Evolutionary conservation across 805 yeast genomes (phyloP), one percentile per base, ranked within the genome.

Genomic region (Tetrapisispora arboricola): DNA sequence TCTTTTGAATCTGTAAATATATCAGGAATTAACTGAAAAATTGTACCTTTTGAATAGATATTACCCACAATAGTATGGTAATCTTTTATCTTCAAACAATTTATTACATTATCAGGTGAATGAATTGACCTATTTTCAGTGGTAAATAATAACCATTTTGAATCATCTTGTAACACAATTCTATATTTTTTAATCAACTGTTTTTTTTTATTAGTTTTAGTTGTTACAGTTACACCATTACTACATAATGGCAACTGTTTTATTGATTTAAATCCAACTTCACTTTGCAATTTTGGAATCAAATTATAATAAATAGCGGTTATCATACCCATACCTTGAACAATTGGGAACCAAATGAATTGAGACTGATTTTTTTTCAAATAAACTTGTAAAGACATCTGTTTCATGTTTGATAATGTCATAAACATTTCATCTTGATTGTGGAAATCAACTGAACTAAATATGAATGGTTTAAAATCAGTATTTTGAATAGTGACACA

Each of bases 311-410:
- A 80, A 20, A 73, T 60, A 21, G 79, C 84, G 25, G 95, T 80
- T 13, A 84, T 75, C 46, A 84, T 77, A 6, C 95, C 95, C 71
- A 71, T 71, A 41, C 96, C 96, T 59, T 82, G 88, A 6, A 80
- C 83, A 41, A 83, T 53, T 4, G 90, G 88, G 29, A 73, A 56
- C 26, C 64, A 64, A 39, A 78, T 55, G 26, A 63, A 67, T 35
- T 75, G 75, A 13, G 52, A 41, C 15, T 36, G 49, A 44, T 42
- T 50, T 22, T 48, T 44, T 33, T 53, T 57, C 38, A 58, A 46
- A 15, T 58, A 45, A n/a, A 55, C 44, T 34, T 63, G 60, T 2
- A 62, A 51, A 13, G 69, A 64, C 50, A 65, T 41, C 41, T 64
- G 66, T 31, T 52, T 61, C 31, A 59, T 46, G 45, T 60, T 54